Evolutionary conservation across 2,329 filamentous ascomycete genomes (phyloP).

Genomic region (Venturia aucupariae): DNA sequence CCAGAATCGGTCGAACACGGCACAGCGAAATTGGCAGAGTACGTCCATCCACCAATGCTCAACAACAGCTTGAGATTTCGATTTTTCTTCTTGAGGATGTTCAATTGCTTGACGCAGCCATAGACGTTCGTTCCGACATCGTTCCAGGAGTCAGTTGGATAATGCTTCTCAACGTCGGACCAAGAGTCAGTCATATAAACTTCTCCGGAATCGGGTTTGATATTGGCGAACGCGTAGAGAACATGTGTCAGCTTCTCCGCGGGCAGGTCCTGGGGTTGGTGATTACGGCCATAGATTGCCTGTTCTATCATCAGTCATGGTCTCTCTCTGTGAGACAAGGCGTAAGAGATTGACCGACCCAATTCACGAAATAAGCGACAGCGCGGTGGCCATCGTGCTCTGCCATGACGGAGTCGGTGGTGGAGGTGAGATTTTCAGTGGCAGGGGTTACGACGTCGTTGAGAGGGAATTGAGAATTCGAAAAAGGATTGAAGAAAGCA

Average conservation of each 20-base stretch:
- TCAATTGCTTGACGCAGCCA: conserved; percentile 70
- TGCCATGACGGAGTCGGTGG: neutral
- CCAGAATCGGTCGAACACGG: conserved; percentile 56
- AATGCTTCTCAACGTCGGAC: conserved; percentile 62
- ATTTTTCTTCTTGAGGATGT: conserved; percentile 64
- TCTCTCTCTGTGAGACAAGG: neutral
- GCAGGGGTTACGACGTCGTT: neutral
- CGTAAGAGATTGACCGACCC: neutral
- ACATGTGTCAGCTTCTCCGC: conserved; percentile 77
- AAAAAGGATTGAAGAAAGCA: neutral
- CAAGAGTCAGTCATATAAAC: conserved; percentile 59
- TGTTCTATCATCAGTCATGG: conserved; percentile 17
- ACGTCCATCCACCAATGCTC: conserved; percentile 79
- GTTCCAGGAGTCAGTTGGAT: conserved; percentile 56
- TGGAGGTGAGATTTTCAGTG: neutral
- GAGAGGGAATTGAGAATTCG: neutral
- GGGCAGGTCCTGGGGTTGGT: conserved; percentile 76
- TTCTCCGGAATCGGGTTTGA: conserved; percentile 69
- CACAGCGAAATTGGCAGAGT: conserved; percentile 65
- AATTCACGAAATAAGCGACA: conserved; percentile 14
- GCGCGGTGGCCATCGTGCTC: conserved; percentile 9
- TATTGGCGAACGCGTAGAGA: conserved; percentile 89
- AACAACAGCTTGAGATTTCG: conserved; percentile 71
- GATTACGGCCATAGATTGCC: conserved; percentile 81
- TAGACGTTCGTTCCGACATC: conserved; percentile 62